These are phyloP conservation scores for Pythium rishiriense DNA, from an alignment of 352 stramenopile genomes.

Conservation along the genomic window DNA sequence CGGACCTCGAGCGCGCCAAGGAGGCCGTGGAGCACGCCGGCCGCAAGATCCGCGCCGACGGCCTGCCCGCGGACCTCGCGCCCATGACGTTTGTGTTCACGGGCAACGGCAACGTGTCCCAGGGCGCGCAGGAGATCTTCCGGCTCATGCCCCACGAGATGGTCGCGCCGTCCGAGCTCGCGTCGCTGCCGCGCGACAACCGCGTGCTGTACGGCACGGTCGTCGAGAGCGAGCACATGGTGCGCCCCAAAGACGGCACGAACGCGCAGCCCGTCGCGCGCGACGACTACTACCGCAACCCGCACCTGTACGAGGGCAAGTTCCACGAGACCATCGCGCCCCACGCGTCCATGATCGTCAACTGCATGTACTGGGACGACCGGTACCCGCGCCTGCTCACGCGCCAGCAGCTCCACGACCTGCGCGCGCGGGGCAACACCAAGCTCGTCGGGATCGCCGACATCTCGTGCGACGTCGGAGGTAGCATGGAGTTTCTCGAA, in stretches of 20 bases:
- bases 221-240: constrained; percentile 75
- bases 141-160: constrained; percentile 93
- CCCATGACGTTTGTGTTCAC: constrained; percentile 94
- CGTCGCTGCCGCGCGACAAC: constrained; percentile 62
- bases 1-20: constrained; percentile 88
- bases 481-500: constrained; percentile 94
- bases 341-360: constrained; percentile 92
- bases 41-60: constrained; percentile 75
- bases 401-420: constrained; percentile 83
- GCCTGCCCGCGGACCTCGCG: constrained; percentile 71
- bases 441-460: constrained; percentile 93
- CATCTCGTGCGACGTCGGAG: constrained; percentile 95
- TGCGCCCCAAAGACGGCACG: constrained; percentile 42
- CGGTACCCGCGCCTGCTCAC: constrained; percentile 92
- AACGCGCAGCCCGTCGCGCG: constrained; percentile 31
- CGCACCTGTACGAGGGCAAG: constrained; percentile 86
- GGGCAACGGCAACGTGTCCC: constrained; percentile 93
- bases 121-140: constrained; percentile 95
- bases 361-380: constrained; percentile 97
- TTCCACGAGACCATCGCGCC: constrained; percentile 92
- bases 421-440: constrained; percentile 63
- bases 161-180: constrained; percentile 86
- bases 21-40: constrained; percentile 82
- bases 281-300: constrained; percentile 91
- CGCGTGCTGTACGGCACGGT: constrained; percentile 78